phyloP scores from a whole-genome alignment of 1,139 yeast genomes.

The Saccharomycopsis hybrid region DNA sequence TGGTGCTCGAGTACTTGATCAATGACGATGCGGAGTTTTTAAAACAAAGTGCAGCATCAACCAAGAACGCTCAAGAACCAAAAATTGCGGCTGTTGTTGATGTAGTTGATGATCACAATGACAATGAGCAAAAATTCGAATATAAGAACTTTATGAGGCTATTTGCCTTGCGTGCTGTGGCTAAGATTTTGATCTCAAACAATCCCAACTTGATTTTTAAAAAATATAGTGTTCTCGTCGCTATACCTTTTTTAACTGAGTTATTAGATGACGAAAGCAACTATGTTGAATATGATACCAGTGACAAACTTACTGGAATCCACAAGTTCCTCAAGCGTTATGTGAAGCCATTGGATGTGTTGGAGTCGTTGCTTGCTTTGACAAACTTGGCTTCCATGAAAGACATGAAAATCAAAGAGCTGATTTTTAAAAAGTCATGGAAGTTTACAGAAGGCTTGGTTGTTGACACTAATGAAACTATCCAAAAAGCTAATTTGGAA shows the following conservation, averaged over 20 bases:
- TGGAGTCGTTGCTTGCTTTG: constrained; percentile 41
- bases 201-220: constrained; percentile 37
- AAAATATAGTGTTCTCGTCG: constrained; percentile 35
- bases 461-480: constrained; percentile 30
- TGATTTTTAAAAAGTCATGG: constrained; percentile 34
- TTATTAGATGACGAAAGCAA: constrained; percentile 31
- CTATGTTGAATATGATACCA: constrained; percentile 24
- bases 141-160: constrained; percentile 25
- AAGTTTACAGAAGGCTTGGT: constrained; percentile 34
- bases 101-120: not conserved
- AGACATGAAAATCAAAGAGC: constrained; percentile 28
- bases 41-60: constrained; percentile 25
- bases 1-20: constrained; percentile 35
- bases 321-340: constrained; percentile 34
- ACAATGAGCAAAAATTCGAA: constrained; percentile 4
- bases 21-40: constrained; percentile 22
- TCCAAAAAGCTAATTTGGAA: constrained; percentile 45
- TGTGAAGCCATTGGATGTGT: constrained; percentile 33
- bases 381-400: constrained; percentile 41
- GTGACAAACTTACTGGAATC: constrained; percentile 27
- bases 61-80: not conserved
- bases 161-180: constrained; percentile 32
- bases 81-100: no score
- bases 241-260: constrained; percentile 45
- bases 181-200: constrained; percentile 39